Conservation (phyloP, 148 eudicot genomes). For the Pharnaceum exiguum region DNA sequence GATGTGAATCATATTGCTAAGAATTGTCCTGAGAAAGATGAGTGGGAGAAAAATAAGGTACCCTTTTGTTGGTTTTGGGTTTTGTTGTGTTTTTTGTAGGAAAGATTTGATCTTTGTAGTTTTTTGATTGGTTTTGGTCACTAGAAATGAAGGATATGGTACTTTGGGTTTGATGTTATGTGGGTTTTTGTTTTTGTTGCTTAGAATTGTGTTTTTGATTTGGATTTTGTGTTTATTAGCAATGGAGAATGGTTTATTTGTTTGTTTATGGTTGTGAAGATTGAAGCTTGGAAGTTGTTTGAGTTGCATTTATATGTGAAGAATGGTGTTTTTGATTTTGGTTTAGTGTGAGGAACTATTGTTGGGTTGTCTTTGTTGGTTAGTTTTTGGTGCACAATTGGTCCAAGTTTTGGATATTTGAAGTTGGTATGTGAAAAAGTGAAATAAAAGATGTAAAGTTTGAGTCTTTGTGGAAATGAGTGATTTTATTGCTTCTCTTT, state of each 20-base stretch:
- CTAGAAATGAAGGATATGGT: not conserved
- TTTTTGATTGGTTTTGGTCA: not conserved
- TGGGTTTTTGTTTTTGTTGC: not conserved
- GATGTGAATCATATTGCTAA: conserved; percentile 79
- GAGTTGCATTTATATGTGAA: not conserved
- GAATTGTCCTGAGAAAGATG: conserved; percentile 68
- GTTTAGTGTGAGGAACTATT: too few species aligned
- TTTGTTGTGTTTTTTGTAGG: not conserved
- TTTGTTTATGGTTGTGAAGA: not conserved
- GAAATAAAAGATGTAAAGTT: too few species aligned
- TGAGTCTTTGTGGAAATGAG: too few species aligned
- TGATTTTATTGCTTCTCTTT: too few species aligned
- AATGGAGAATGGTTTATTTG: not conserved
- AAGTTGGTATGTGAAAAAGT: too few species aligned
- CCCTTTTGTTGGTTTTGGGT: not conserved
- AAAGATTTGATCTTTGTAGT: not conserved
- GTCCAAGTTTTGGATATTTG: too few species aligned
- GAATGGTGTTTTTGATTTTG: not conserved
- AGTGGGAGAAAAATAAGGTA: conserved; percentile 92
- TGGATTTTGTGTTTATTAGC: not conserved
- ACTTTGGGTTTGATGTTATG: not conserved
- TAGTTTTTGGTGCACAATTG: too few species aligned
- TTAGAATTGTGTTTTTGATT: not conserved
- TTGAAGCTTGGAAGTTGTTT: not conserved
- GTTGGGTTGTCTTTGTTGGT: not conserved